Base-by-base conservation (phyloP, 768 basidiomycete genomes). In the Neoboletus brunneissimus region DNA sequence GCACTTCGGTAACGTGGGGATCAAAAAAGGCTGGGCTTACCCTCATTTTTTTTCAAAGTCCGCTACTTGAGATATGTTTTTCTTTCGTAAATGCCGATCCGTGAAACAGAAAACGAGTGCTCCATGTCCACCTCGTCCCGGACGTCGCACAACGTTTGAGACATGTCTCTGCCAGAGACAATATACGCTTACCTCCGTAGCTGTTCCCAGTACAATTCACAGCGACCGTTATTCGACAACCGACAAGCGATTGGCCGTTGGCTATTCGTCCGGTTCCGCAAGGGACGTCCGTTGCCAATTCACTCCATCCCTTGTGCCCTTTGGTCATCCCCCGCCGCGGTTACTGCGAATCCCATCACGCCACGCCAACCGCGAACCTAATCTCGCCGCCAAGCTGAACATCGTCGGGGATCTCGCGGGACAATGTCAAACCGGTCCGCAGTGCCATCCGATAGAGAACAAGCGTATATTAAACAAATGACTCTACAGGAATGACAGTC, bases 1-100 rank as follows among this genome's bases (percentile, higher is more conserved):
- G 73, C 67, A 72, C 71, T 69, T 72, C 71, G 71, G 67, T 71
- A 72, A 71, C 66, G 73, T 73, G 73, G 73, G 65, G 59, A 73
- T 69, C 69, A 68, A 73, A 73, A 74, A 69, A 59, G 57, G 56
- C 62, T 67, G 64, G 65, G 66, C 64, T 63, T 69, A 63, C 68
- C 73, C 70, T 65, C 55, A 22, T 65, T 72, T 67, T 69, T 69
- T 72, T 73, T 73, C 52, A 71, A 72, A 68, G 66, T 73, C 73
- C 73, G 70, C 51, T 15, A 37, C 32, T 38, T 29, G 25, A 23
- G 37, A 65, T 56, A 54, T 67, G 51, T 66, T 53, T 66, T 47
- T 40, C 55, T 62, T 55, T 56, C 58, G 63, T 71, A 68, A 68
- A 71, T 55, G 59, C 55, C 65, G 64, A 65, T 65, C 53, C 27